These are phyloP conservation scores for Gracilaria vermiculophylla DNA, from an alignment of 23 red algal genomes.

Conservation along the genomic window DNA sequence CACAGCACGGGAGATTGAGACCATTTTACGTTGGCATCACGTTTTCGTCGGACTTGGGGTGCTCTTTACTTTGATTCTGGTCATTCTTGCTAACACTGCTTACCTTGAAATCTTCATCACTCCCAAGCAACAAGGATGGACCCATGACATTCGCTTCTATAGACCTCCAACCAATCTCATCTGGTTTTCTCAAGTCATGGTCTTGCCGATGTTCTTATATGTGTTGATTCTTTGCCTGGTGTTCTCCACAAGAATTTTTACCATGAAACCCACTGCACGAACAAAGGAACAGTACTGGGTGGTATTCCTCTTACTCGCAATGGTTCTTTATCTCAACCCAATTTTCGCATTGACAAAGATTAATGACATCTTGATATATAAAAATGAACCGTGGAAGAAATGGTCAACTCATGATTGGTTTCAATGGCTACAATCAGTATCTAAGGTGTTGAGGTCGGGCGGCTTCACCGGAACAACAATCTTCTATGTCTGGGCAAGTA, in stretches of 20 bases:
- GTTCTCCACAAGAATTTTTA: slow-evolving; percentile 57
- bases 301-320: slow-evolving; percentile 38
- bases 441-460: slow-evolving; percentile 38
- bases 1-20: slow-evolving; percentile 71
- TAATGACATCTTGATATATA: slow-evolving; percentile 51
- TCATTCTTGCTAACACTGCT: slow-evolving; percentile 62
- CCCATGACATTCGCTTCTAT: slow-evolving; percentile 46
- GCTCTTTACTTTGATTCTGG: slow-evolving; percentile 50
- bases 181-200: slow-evolving; percentile 60
- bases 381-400: slow-evolving; percentile 33
- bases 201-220: slow-evolving; percentile 57
- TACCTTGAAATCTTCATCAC: slow-evolving; percentile 46
- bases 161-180: slow-evolving; percentile 28
- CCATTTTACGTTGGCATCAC: slow-evolving; percentile 68
- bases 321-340: slow-evolving; percentile 71
- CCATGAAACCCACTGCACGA: slow-evolving; percentile 27
- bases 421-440: slow-evolving; percentile 33
- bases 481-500: slow-evolving; percentile 81
- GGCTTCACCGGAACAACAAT: slow-evolving; percentile 62
- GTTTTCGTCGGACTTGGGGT: slow-evolving; percentile 49
- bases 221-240: slow-evolving; percentile 39
- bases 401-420: slow-evolving; percentile 57
- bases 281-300: slow-evolving; percentile 83
- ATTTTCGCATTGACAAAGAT: slow-evolving; percentile 51
- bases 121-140: slow-evolving; percentile 59